phyloP scores from a whole-genome alignment of 768 basidiomycete species.

The Mycena pura region DNA sequence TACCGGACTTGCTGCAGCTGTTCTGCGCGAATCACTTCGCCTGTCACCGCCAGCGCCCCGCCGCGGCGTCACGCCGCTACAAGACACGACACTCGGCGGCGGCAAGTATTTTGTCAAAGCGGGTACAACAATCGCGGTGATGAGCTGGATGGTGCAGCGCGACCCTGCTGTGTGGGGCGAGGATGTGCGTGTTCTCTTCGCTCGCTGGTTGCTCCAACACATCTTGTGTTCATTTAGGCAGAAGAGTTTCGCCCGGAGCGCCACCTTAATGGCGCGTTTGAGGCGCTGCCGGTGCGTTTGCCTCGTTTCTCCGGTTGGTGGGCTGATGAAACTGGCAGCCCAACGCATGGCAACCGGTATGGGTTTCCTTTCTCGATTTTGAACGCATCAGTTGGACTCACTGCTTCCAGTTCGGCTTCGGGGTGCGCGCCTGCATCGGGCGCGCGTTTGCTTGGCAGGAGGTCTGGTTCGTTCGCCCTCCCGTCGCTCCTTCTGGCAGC shows the following conservation, averaged over 20 bases:
- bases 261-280: slow-evolving; percentile 53
- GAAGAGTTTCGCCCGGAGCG: slow-evolving; percentile 52
- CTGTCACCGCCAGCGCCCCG: slow-evolving; percentile 45
- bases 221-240: slow-evolving; percentile 35
- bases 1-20: slow-evolving; percentile 35
- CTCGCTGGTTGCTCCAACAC: background rate
- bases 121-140: slow-evolving; percentile 37
- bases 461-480: slow-evolving; percentile 29
- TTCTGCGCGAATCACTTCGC: slow-evolving; percentile 47
- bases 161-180: slow-evolving; percentile 56
- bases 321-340: slow-evolving; percentile 31
- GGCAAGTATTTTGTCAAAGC: slow-evolving; percentile 48
- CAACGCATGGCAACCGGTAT: slow-evolving; percentile 50
- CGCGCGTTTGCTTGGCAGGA: slow-evolving; percentile 58
- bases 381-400: slow-evolving; percentile 22
- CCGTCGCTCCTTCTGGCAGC: background rate
- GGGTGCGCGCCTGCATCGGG: slow-evolving; percentile 39
- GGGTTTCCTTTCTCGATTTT: slow-evolving; percentile 13
- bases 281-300: slow-evolving; percentile 43
- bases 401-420: slow-evolving; percentile 29
- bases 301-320: background rate
- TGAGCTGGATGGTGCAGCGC: slow-evolving; percentile 39
- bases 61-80: slow-evolving; percentile 40
- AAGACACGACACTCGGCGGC: slow-evolving; percentile 45
- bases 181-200: slow-evolving; percentile 42